Evolutionary conservation across 441 rosid species (phyloP).

Genomic region (Croton setiger): DNA sequence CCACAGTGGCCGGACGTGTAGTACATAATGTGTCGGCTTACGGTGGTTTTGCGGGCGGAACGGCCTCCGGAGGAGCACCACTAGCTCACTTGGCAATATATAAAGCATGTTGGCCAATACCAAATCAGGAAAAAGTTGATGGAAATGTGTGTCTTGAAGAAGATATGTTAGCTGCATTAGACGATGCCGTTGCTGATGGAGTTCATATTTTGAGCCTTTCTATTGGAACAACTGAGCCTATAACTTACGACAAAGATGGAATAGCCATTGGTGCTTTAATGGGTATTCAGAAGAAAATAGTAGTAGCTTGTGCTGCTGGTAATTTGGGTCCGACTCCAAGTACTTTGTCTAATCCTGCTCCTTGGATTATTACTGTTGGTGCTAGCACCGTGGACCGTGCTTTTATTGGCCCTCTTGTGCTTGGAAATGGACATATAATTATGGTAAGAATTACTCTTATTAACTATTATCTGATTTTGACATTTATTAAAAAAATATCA

Average conservation of each 20-base stretch:
- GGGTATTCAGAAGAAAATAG: constrained; percentile 52
- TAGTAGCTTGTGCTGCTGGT: constrained; percentile 64
- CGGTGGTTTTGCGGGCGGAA: constrained; percentile 68
- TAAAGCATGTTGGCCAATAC: constrained; percentile 79
- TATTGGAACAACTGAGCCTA: constrained; percentile 25
- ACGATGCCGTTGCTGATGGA: constrained; percentile 79
- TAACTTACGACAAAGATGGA: constrained; percentile 31
- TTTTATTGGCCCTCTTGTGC: constrained; percentile 39
- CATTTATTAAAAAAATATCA: too few relatives aligned
- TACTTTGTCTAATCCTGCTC: constrained; percentile 59
- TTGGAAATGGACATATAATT: constrained; percentile 55
- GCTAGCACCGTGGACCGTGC: constrained; percentile 76
- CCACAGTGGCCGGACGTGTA: constrained; percentile 52
- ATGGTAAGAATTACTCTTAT: constrained; percentile 32
- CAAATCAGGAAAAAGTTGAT: constrained; percentile 31
- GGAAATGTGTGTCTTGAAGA: constrained; percentile 50
- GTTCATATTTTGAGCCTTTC: constrained; percentile 66
- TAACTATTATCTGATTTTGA: background rate
- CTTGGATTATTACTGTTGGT: constrained; percentile 79
- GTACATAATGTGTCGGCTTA: constrained; percentile 43
- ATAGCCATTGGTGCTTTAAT: constrained; percentile 65
- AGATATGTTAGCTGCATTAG: constrained; percentile 80
- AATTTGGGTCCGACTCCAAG: constrained; percentile 60
- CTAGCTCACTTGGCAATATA: constrained; percentile 68
- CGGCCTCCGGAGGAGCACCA: constrained; percentile 76